phyloP scores from a whole-genome alignment of 345 rosid genomes.

The Eucalyptus decipiens region DNA sequence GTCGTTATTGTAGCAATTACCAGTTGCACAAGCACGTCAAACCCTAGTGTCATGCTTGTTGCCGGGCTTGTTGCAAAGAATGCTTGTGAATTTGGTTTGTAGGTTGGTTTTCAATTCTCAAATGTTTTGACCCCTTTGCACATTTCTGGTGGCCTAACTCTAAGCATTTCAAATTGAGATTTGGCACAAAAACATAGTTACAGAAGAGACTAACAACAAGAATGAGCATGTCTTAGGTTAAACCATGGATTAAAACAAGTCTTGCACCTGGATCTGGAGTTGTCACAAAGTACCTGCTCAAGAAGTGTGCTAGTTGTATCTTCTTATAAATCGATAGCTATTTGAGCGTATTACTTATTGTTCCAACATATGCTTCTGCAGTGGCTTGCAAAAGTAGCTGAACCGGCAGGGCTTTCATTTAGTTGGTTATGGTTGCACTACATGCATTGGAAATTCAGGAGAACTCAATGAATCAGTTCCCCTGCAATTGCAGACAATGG shows the following conservation, averaged over 20 bases:
- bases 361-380: slow-evolving; percentile 1
- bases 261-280: slow-evolving; percentile 86
- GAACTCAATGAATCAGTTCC: slow-evolving; percentile 52
- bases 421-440: slow-evolving; percentile 82
- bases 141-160: background rate
- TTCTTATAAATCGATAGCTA: background rate
- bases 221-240: slow-evolving; percentile 26
- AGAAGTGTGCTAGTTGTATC: slow-evolving; percentile 26
- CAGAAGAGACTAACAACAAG: background rate
- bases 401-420: slow-evolving; percentile 56
- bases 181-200: background rate
- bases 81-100: slow-evolving; percentile 58
- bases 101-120: slow-evolving; percentile 24
- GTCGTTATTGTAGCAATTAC: slow-evolving; percentile 83
- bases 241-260: slow-evolving; percentile 86
- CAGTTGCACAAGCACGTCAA: slow-evolving; percentile 77
- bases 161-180: background rate
- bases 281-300: slow-evolving; percentile 53
- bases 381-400: slow-evolving; percentile 62
- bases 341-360: background rate
- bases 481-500: slow-evolving; percentile 61
- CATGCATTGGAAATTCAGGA: slow-evolving; percentile 79
- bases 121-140: background rate
- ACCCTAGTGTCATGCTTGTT: slow-evolving; percentile 83
- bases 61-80: slow-evolving; percentile 77